Conservation (phyloP, 2,329 filamentous ascomycete species). For the Penicillium capsulatum region DNA sequence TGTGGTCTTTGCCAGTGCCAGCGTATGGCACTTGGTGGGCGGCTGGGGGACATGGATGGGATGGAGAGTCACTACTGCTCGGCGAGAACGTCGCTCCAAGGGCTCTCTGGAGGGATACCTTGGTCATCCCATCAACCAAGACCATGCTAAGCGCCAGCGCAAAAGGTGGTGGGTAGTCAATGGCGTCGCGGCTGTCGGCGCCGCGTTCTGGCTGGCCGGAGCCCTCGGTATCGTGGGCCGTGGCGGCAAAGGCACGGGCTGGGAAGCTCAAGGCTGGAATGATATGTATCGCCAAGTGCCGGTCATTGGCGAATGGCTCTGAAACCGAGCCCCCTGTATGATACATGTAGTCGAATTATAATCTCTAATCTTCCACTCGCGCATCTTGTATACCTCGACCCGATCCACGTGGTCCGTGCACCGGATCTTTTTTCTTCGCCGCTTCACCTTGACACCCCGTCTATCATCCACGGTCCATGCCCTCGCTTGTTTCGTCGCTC, state of each 20-base stretch:
- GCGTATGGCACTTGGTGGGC: constrained; percentile 75
- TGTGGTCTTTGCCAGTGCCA: constrained; percentile 60
- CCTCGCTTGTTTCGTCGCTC: constrained; percentile 1
- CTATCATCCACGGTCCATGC: constrained; percentile 2
- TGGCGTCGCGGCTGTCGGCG: constrained; percentile 54
- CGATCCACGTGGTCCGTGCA: constrained; percentile 18
- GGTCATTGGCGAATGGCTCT: constrained; percentile 52
- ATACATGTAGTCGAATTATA: no score
- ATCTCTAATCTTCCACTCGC: no score
- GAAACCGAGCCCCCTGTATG: no score
- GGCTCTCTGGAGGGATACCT: constrained; percentile 32
- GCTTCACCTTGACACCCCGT: constrained; percentile 7
- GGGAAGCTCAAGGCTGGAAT: constrained; percentile 78
- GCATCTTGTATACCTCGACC: neutral
- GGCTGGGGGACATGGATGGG: constrained; percentile 80
- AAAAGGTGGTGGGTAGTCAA: constrained; percentile 70
- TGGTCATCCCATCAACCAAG: constrained; percentile 48
- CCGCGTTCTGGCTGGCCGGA: constrained; percentile 74
- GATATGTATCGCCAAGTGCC: constrained; percentile 62
- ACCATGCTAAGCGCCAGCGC: constrained; percentile 52
- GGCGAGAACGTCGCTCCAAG: constrained; percentile 27
- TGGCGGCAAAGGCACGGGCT: constrained; percentile 66
- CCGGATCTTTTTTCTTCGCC: constrained; percentile 17
- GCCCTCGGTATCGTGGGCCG: constrained; percentile 72
- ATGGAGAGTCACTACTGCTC: constrained; percentile 40